phyloP scores from a whole-genome alignment of 352 stramenopile species.

The Phytophthora quininea region DNA sequence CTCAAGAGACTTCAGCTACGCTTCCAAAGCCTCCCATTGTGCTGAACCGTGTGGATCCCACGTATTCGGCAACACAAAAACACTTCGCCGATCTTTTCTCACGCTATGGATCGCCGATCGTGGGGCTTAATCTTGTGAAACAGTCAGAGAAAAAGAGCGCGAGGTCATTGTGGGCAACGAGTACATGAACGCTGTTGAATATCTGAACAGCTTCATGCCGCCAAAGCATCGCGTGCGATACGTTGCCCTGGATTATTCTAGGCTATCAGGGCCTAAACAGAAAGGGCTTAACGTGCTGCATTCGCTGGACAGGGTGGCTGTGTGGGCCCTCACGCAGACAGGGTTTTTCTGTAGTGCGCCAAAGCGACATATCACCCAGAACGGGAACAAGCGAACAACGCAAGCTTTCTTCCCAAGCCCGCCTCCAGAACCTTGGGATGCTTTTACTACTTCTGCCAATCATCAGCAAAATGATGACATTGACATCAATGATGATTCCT shows the following conservation, averaged over 20 bases:
- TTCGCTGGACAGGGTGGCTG: conserved; percentile 94
- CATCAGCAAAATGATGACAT: conserved; percentile 18
- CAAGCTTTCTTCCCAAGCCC: conserved; percentile 48
- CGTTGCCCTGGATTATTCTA: conserved; percentile 96
- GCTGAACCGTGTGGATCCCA: conserved; percentile 96
- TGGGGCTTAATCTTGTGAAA: conserved; percentile 99
- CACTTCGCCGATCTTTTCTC: conserved; percentile 95
- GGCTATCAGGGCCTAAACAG: conserved; percentile 90
- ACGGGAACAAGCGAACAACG: conserved; percentile 62
- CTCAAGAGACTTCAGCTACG: conserved; percentile 97
- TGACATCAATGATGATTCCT: conserved; percentile 22
- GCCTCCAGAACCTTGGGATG: conserved; percentile 31
- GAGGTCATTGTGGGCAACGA: conserved; percentile 98
- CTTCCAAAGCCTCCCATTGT: conserved; percentile 98
- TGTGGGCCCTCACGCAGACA: conserved; percentile 96
- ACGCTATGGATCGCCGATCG: conserved; percentile 96
- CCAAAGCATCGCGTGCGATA: conserved; percentile 96
- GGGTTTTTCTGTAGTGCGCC: conserved; percentile 96
- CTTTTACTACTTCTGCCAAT: conserved; percentile 19
- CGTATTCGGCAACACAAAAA: conserved; percentile 94
- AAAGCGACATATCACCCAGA: conserved; percentile 74
- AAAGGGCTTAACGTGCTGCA: conserved; percentile 94
- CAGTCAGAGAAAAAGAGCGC: conserved; percentile 96
- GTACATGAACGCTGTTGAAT: conserved; percentile 97
- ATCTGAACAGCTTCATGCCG: conserved; percentile 96